A percentile compares a stretch with the other conserved stretches of the same genome.
phyloP scores from a whole-genome alignment of 768 basidiomycete genomes.

The Termitomyces sp. region DNA sequence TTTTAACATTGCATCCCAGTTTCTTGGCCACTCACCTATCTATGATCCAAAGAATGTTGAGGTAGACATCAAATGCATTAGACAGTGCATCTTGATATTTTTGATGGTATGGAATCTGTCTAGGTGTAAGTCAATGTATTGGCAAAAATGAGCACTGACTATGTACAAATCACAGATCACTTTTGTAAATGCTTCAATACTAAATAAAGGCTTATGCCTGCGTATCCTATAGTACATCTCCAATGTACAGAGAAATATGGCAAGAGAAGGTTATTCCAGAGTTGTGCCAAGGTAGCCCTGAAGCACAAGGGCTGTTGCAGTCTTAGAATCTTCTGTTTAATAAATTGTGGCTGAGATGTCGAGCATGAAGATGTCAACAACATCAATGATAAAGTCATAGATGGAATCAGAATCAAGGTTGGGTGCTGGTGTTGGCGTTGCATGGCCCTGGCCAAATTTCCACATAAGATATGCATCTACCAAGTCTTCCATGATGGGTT shows the following conservation, averaged over 20 bases:
- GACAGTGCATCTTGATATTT: not conserved
- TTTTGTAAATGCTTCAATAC: slow-evolving; percentile 17
- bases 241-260: not conserved
- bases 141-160: not conserved
- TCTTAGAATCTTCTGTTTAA: not conserved
- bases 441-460: not conserved
- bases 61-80: slow-evolving; percentile 29
- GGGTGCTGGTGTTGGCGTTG: too few species aligned
- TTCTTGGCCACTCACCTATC: not conserved
- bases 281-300: not conserved
- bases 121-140: too few species aligned
- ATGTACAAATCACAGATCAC: not conserved
- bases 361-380: not conserved
- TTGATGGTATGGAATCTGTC: not conserved
- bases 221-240: not conserved
- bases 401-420: too few species aligned
- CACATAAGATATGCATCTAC: not conserved
- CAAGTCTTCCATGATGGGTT: not conserved
- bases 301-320: too few species aligned
- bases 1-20: not conserved
- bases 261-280: not conserved
- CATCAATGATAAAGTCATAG: too few species aligned
- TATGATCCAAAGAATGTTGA: slow-evolving; percentile 21
- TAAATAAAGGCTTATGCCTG: slow-evolving; percentile 9
- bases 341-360: not conserved